Evolutionary conservation across 306 rosid genomes (phyloP).

Genomic region (Begonia peltatifolia): DNA sequence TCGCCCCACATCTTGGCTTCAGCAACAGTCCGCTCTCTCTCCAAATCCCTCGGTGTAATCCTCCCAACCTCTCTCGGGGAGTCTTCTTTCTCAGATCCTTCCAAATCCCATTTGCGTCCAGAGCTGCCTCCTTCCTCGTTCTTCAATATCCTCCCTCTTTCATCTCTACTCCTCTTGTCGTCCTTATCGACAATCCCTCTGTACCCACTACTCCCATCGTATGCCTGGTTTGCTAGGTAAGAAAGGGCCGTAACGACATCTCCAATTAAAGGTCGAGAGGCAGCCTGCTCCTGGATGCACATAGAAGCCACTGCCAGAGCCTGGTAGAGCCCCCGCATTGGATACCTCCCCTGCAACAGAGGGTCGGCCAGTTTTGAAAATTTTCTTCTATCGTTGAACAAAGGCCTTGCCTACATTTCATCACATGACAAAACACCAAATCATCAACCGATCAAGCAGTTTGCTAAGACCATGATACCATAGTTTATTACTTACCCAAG

Average conservation of each 20-base stretch:
- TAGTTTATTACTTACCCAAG: slow-evolving; percentile 43
- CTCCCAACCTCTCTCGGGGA: slow-evolving; percentile 69
- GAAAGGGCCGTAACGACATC: slow-evolving; percentile 91
- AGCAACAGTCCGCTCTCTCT: slow-evolving; percentile 81
- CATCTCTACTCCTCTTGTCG: slow-evolving; percentile 51
- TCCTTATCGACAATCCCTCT: slow-evolving; percentile 48
- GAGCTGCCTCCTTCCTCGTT: slow-evolving; percentile 74
- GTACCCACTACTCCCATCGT: slow-evolving; percentile 40
- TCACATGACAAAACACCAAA: slow-evolving; percentile 5
- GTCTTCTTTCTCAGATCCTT: slow-evolving; percentile 77
- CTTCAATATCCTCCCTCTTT: slow-evolving; percentile 41
- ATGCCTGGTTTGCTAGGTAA: slow-evolving; percentile 69
- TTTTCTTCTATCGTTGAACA: slow-evolving; percentile 75
- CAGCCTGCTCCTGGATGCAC: slow-evolving; percentile 92
- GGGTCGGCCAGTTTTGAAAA: slow-evolving; percentile 80
- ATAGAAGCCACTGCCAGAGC: slow-evolving; percentile 91
- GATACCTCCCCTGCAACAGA: slow-evolving; percentile 64
- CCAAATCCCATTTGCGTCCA: slow-evolving; percentile 64
- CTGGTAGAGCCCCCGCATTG: slow-evolving; percentile 80
- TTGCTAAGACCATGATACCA: not conserved
- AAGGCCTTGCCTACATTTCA: slow-evolving; percentile 60
- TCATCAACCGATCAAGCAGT: not conserved
- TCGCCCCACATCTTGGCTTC: slow-evolving; percentile 97
- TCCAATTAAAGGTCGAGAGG: slow-evolving; percentile 80
- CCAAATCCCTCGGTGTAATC: slow-evolving; percentile 57